These are phyloP conservation scores for Cladophialophora immunda DNA, from an alignment of 2,329 filamentous ascomycete genomes.

Conservation along the genomic window DNA sequence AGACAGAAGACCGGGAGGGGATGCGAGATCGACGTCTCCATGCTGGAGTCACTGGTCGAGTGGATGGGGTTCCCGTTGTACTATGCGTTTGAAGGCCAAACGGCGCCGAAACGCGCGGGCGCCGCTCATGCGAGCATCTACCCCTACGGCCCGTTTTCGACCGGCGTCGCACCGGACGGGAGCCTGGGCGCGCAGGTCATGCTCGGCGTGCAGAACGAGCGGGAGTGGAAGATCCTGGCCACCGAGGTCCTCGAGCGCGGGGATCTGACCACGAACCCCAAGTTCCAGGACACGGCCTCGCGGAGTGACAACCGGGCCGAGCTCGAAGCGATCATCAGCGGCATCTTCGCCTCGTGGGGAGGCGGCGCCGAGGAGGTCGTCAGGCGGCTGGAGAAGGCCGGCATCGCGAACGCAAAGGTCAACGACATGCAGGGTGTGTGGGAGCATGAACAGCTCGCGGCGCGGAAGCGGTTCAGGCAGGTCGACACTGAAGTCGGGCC, in stretches of 20 bases:
- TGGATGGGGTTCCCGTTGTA: slow-evolving; percentile 68
- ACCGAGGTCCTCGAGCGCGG: slow-evolving; percentile 55
- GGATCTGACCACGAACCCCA: slow-evolving; percentile 54
- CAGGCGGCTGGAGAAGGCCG: slow-evolving; percentile 55
- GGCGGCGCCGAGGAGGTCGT: slow-evolving; percentile 52
- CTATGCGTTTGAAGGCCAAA: slow-evolving; percentile 59
- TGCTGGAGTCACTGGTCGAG: slow-evolving; percentile 67
- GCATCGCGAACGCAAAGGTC: slow-evolving; percentile 65
- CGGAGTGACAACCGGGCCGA: slow-evolving; percentile 58
- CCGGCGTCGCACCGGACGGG: slow-evolving; percentile 48
- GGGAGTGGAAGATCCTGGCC: slow-evolving; percentile 64
- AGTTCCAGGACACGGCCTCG: slow-evolving; percentile 59
- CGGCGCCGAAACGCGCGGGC: slow-evolving; percentile 56
- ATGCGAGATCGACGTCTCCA: slow-evolving; percentile 63
- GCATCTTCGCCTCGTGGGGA: slow-evolving; percentile 49
- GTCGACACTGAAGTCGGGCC: slow-evolving; percentile 58
- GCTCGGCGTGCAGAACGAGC: slow-evolving; percentile 66
- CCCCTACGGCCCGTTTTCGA: slow-evolving; percentile 65
- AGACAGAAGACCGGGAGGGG: slow-evolving; percentile 60
- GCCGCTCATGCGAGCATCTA: slow-evolving; percentile 65
- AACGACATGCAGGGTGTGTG: slow-evolving; percentile 65
- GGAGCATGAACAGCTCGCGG: slow-evolving; percentile 62
- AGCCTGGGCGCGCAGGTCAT: slow-evolving; percentile 56
- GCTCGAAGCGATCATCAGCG: slow-evolving; percentile 57
- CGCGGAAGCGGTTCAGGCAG: slow-evolving; percentile 61